phyloP scores from a whole-genome alignment of 805 yeast species.

The Metschnikowia picachoensis region DNA sequence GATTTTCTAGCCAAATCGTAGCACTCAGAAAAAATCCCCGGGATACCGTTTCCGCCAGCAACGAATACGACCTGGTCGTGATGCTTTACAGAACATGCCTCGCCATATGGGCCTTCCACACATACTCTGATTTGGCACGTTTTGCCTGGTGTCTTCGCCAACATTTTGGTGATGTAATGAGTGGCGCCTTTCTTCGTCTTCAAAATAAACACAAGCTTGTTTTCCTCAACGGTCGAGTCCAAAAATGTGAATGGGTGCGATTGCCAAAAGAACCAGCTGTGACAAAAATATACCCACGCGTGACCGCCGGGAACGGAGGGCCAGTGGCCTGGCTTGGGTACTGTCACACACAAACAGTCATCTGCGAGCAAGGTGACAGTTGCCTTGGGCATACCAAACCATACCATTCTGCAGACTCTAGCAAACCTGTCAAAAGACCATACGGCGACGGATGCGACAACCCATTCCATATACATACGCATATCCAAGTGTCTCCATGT shows the following conservation, averaged over 20 bases:
- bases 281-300: conserved; percentile 36
- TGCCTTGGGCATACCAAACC: conserved; percentile 36
- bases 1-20: conserved; percentile 25
- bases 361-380: conserved; percentile 27
- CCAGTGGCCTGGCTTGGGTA: conserved; percentile 38
- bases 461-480: conserved; percentile 11
- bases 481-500: conserved; percentile 16
- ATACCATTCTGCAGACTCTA: conserved; percentile 25
- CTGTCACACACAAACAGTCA: conserved; percentile 35
- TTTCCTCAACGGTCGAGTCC: conserved; percentile 15
- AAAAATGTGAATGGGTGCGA: conserved; percentile 41
- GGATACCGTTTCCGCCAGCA: conserved; percentile 77
- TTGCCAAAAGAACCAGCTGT: conserved; percentile 38
- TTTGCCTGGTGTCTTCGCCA: conserved; percentile 29
- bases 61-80: conserved; percentile 55
- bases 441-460: conserved; percentile 17
- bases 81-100: conserved; percentile 42
- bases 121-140: conserved; percentile 29
- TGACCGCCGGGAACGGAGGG: conserved; percentile 38
- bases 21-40: conserved; percentile 50
- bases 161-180: conserved; percentile 26
- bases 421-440: conserved; percentile 37
- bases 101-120: conserved; percentile 73
- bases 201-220: conserved; percentile 29
- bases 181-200: conserved; percentile 40